Conservation (phyloP, 2,329 filamentous ascomycete genomes). For the Aspergillus neoniger region DNA sequence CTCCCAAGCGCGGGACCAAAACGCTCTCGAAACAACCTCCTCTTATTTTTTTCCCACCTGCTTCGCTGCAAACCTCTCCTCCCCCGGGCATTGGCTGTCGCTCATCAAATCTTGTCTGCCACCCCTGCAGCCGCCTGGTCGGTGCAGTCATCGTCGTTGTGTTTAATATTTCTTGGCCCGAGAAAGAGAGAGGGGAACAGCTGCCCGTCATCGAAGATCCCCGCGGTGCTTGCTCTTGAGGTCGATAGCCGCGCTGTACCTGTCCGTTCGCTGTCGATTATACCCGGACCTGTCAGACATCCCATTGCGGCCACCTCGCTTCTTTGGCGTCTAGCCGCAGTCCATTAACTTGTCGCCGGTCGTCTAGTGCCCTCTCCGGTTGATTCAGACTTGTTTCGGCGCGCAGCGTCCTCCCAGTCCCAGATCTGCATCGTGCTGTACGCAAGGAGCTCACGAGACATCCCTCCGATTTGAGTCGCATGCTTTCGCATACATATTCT, state of each 20-base stretch:
- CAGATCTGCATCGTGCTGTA: constrained; percentile 20
- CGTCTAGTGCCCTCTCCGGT: constrained; percentile 4
- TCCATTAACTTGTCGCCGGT: constrained; percentile 8
- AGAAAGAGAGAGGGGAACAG: background rate
- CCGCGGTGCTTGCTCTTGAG: constrained; percentile 7
- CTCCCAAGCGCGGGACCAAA: constrained; percentile 22
- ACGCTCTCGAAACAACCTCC: constrained; percentile 18
- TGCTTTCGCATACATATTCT: constrained; percentile 9
- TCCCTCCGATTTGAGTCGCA: constrained; percentile 21
- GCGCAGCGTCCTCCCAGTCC: constrained; percentile 10
- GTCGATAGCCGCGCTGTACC: constrained; percentile 17
- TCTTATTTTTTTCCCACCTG: background rate
- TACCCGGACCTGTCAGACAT: constrained; percentile 6
- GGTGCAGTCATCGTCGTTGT: constrained; percentile 13
- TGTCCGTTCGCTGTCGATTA: constrained; percentile 8
- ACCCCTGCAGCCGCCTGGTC: constrained; percentile 16
- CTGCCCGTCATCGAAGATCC: constrained; percentile 5
- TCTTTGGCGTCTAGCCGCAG: constrained; percentile 15
- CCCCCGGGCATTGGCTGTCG: constrained; percentile 20
- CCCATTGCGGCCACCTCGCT: constrained; percentile 14
- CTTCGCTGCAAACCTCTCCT: constrained; percentile 12
- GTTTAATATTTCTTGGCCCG: constrained; percentile 5
- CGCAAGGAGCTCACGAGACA: constrained; percentile 25
- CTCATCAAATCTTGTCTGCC: constrained; percentile 6
- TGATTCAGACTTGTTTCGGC: constrained; percentile 4